A percentile compares a stretch with the other conserved stretches of the same genome.
phyloP scores from a whole-genome alignment of 768 basidiomycete species.

The Russula olivacea region DNA sequence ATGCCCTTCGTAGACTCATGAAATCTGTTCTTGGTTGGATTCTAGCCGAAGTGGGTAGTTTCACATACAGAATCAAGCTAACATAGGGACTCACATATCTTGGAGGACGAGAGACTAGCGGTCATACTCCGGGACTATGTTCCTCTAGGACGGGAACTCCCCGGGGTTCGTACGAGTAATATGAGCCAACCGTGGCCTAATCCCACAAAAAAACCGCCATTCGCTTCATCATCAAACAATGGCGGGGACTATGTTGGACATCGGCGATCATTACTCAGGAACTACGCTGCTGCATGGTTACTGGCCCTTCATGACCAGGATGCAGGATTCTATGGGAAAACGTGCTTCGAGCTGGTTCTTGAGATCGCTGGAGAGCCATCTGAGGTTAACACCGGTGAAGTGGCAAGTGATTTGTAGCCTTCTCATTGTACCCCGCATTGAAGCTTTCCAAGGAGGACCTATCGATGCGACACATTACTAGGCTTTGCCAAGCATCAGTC shows the following conservation, averaged over 20 bases:
- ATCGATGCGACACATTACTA: conserved; percentile 45
- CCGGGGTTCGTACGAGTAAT: conserved; percentile 51
- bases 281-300: conserved; percentile 65
- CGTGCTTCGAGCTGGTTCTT: conserved; percentile 48
- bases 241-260: conserved; percentile 67
- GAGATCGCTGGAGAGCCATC: conserved; percentile 39
- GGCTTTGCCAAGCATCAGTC: conserved; percentile 47
- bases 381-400: conserved; percentile 1
- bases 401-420: conserved; percentile 4
- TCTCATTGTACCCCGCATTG: neutral
- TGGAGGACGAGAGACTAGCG: conserved; percentile 61
- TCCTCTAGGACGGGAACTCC: conserved; percentile 49
- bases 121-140: conserved; percentile 63
- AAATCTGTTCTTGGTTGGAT: conserved; percentile 62
- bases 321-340: conserved; percentile 43
- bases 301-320: conserved; percentile 61
- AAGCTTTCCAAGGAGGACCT: conserved; percentile 6
- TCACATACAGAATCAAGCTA: neutral
- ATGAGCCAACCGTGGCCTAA: conserved; percentile 54
- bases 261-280: conserved; percentile 46
- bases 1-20: conserved; percentile 57
- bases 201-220: conserved; percentile 31
- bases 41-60: conserved; percentile 52
- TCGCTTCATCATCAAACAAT: conserved; percentile 43
- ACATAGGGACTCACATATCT: neutral